Percentiles rank a stretch among this genome's conserved stretches.
These are phyloP conservation scores for Cucumis melo DNA, from an alignment of 306 rosid genomes.

Conservation along the genomic window DNA sequence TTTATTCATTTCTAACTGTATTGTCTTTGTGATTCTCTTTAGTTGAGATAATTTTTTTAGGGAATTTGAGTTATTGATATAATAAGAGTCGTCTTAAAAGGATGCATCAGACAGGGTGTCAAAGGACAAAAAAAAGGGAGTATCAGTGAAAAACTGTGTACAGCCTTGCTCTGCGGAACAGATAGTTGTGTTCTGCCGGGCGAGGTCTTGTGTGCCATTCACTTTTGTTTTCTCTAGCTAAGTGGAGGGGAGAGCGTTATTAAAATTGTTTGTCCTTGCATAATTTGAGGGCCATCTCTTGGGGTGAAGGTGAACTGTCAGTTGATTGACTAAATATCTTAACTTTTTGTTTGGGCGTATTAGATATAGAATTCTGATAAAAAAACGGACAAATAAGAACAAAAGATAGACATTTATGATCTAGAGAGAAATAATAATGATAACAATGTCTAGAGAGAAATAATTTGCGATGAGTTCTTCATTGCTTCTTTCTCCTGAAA, in stretches of 20 bases:
- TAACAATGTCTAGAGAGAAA: neutral
- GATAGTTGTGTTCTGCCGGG: neutral
- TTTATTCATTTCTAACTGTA: conserved; percentile 6
- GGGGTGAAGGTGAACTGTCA: neutral
- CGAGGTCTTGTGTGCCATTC: neutral
- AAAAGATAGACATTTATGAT: neutral
- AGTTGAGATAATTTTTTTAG: neutral
- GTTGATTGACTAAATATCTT: neutral
- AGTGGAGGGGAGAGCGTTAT: neutral
- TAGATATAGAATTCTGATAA: neutral
- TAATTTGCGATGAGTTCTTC: neutral
- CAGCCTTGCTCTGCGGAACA: neutral
- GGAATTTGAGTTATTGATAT: neutral
- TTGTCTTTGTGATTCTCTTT: neutral
- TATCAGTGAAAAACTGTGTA: neutral
- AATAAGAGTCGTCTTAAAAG: neutral
- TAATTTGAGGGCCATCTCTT: neutral
- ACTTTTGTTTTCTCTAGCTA: neutral
- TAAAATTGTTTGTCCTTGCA: neutral
- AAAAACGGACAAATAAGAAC: neutral
- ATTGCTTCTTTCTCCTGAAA: neutral
- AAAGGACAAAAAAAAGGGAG: too few relatives aligned
- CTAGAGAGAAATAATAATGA: neutral
- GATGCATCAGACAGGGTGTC: neutral
- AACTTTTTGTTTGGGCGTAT: neutral